Evolutionary conservation across 2,329 filamentous ascomycete species (phyloP), one percentile per base, ranked within the genome.

Genomic region (Hymenotorrendiella dingleyae): DNA sequence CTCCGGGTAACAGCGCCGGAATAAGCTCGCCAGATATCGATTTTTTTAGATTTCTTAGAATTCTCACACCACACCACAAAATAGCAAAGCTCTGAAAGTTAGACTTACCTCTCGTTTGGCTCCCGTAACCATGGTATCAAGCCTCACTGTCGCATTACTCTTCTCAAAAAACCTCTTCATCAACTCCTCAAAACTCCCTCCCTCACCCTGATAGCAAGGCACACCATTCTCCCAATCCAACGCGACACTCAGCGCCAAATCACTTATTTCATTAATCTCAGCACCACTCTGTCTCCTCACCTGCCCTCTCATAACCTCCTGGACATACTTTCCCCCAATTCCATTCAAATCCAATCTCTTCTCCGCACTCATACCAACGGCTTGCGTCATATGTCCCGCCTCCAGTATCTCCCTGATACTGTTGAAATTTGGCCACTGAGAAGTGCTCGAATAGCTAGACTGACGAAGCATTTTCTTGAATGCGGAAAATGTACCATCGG

Each of bases 401-500:
- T 23, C 17, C 3, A 46, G 8, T 14, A 39, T 40, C 16, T 35
- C 38, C 23, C 38, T 34, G 3, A 38, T 8, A 17, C 21, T 28
- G 2, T 12, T 16, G 19, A 37, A 41, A 3, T 3, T 34, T 35
- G 9, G 6, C 7, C n/a, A 11, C 17, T 10, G 16, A 9, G n/a
- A 36, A 23, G 4, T 16, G 30, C 36, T 30, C n/a, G 21, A 23
- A 19, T 19, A 37, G 3, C 21, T 17, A 32, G 17, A n/a, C 34
- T 11, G 19, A 7, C 27, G 16, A 12, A 43, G 27, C 24, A 43
- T 30, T 6, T 10, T n/a, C 3, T 20, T 21, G 12, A 38, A 49
- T 10, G 16, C 52, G 53, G 52, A 56, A 58, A 62, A 55, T 1
- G 36, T 42, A 4, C 36, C 42, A 16, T 16, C 28, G 9, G 42